Evolutionary conservation across 306 rosid genomes (phyloP).

Genomic region (Oxytropis ochrocephala): DNA sequence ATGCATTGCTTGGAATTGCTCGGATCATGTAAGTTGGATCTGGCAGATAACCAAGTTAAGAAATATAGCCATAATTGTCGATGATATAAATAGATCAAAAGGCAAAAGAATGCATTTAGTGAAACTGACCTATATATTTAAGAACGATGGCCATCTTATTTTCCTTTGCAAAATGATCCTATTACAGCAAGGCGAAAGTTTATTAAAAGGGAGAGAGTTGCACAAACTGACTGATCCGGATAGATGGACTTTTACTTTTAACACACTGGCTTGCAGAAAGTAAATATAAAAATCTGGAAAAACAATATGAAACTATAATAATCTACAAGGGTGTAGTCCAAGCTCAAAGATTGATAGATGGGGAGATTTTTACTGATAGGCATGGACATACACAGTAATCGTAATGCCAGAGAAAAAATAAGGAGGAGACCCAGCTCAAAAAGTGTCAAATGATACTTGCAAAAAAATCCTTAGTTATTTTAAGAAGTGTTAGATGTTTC

Average conservation of each 20-base stretch:
- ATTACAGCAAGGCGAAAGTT: slow-evolving; percentile 13
- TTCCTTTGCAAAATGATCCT: slow-evolving; percentile 57
- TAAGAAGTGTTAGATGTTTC: too few relatives aligned
- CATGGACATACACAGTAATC: background rate
- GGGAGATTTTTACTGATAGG: background rate
- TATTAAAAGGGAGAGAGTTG: slow-evolving; percentile 8
- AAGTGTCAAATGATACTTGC: background rate
- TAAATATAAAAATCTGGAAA: background rate
- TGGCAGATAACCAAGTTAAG: slow-evolving; percentile 27
- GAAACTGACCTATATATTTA: slow-evolving; percentile 69
- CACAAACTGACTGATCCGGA: background rate
- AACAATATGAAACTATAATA: background rate
- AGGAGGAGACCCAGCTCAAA: background rate
- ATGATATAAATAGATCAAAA: slow-evolving; percentile 9
- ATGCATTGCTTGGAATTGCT: slow-evolving; percentile 83
- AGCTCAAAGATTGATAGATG: background rate
- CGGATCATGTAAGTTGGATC: slow-evolving; percentile 98
- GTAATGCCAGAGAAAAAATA: background rate
- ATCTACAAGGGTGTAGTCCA: background rate
- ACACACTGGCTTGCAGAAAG: background rate
- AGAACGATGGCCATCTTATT: slow-evolving; percentile 50
- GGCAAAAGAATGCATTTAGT: background rate
- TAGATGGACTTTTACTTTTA: background rate
- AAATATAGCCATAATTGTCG: background rate
- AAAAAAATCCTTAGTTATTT: background rate